phyloP scores from a whole-genome alignment of 176 grass and related monocot species.

The Paspalum notatum region DNA sequence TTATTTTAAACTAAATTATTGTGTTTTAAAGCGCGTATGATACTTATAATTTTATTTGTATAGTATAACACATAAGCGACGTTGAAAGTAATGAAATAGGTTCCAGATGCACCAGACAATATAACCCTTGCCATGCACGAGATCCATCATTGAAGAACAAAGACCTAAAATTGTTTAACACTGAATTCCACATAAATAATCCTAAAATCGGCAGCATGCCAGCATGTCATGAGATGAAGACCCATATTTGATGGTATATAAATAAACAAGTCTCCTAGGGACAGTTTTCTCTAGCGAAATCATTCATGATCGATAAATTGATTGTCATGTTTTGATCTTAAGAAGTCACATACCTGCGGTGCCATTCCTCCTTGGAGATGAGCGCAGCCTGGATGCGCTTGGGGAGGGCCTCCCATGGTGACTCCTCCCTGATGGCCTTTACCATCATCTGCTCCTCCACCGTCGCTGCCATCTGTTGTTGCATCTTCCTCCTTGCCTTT shows the following conservation, averaged over 20 bases:
- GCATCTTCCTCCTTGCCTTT: conserved; percentile 26
- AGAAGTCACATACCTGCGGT: conserved; percentile 44
- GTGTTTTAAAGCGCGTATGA: neutral
- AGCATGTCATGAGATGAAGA: neutral
- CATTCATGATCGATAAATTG: neutral
- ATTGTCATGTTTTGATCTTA: neutral
- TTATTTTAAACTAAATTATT: neutral
- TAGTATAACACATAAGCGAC: neutral
- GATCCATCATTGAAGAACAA: neutral
- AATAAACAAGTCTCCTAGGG: neutral
- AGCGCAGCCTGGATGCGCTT: conserved; percentile 74
- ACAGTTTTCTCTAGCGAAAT: neutral
- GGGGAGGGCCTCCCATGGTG: conserved; percentile 71
- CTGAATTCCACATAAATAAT: neutral
- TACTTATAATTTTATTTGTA: neutral
- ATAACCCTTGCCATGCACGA: neutral
- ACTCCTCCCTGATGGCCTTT: conserved; percentile 85
- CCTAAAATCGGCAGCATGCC: neutral
- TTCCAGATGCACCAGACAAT: neutral
- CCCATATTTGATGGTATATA: neutral
- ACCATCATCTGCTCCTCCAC: conserved; percentile 89
- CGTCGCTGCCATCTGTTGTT: conserved; percentile 61
- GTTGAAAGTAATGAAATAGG: neutral
- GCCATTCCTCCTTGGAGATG: conserved; percentile 82
- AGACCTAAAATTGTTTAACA: neutral